Conservation (phyloP, 805 yeast species). For the Hanseniaspora meyeri region DNA sequence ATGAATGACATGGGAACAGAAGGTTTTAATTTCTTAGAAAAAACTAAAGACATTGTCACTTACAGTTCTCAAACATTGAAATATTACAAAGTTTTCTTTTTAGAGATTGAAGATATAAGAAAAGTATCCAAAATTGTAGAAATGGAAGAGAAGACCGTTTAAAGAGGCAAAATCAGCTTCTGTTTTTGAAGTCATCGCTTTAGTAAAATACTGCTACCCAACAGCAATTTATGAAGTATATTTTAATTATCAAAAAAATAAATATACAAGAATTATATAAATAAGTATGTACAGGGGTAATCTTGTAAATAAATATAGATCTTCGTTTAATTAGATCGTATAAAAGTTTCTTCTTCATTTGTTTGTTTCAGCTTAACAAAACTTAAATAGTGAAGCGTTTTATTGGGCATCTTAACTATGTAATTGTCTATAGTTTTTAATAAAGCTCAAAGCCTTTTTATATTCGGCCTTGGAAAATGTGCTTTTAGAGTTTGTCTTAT, state of each 20-base stretch:
- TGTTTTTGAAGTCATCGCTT: not conserved
- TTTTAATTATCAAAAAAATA: not conserved
- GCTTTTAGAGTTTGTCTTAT: not conserved
- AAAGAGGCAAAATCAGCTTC: not conserved
- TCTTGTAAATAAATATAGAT: not conserved
- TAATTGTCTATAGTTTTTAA: not conserved
- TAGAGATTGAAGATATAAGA: not conserved
- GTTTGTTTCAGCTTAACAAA: too few species aligned
- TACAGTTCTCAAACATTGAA: not conserved
- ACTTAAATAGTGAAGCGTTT: too few species aligned
- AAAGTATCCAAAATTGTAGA: not conserved
- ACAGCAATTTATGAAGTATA: not conserved
- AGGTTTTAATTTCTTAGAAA: not conserved
- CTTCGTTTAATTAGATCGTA: too few species aligned
- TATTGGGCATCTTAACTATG: too few species aligned
- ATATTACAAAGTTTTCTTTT: not conserved
- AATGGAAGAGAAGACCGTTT: not conserved
- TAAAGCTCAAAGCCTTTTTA: constrained; percentile 3
- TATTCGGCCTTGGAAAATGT: constrained; percentile 2
- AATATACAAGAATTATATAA: not conserved
- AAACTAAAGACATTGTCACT: not conserved
- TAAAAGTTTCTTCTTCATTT: too few species aligned
- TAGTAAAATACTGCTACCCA: not conserved
- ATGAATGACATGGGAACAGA: constrained; percentile 1
- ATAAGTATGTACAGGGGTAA: not conserved